Conservation (phyloP, 345 rosid genomes). For the sweet orange (Citrus sinensis) region DNA sequence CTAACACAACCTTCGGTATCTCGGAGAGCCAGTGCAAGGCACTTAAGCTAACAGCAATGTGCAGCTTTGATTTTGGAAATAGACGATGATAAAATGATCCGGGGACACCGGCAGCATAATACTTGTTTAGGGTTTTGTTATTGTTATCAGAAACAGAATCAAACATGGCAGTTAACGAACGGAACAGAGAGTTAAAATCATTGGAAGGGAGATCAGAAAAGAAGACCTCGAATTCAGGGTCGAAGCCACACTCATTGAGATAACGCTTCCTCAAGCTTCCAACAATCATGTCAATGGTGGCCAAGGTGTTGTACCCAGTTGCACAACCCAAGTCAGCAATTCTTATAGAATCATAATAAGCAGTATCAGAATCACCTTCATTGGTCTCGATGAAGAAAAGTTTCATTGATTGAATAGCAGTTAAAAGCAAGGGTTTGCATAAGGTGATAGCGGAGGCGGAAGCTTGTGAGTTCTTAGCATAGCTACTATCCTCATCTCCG, state of each 20-base stretch:
- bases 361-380: constrained; percentile 3
- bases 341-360: constrained; percentile 24
- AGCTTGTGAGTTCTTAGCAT: constrained; percentile 50
- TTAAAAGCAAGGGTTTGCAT: constrained; percentile 49
- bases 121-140: constrained; percentile 7
- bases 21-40: constrained; percentile 69
- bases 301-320: constrained; percentile 50
- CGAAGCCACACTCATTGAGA: constrained; percentile 24
- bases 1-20: constrained; percentile 46
- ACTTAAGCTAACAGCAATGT: constrained; percentile 57
- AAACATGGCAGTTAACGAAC: constrained; percentile 11
- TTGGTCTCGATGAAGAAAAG: constrained; percentile 16
- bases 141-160: not conserved
- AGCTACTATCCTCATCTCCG: constrained; percentile 52
- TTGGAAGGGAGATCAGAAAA: constrained; percentile 58
- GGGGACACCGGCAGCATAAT: constrained; percentile 49
- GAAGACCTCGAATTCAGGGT: constrained; percentile 58
- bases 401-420: constrained; percentile 38
- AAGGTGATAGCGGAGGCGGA: constrained; percentile 49
- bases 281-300: constrained; percentile 41
- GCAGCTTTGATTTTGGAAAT: constrained; percentile 46
- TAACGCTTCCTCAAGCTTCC: constrained; percentile 35
- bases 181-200: constrained; percentile 53
- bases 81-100: constrained; percentile 58
- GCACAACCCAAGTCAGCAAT: constrained; percentile 62